phyloP scores from a whole-genome alignment of 371 early-diverging fungal genomes.

The Syncephalastrum monosporum region DNA sequence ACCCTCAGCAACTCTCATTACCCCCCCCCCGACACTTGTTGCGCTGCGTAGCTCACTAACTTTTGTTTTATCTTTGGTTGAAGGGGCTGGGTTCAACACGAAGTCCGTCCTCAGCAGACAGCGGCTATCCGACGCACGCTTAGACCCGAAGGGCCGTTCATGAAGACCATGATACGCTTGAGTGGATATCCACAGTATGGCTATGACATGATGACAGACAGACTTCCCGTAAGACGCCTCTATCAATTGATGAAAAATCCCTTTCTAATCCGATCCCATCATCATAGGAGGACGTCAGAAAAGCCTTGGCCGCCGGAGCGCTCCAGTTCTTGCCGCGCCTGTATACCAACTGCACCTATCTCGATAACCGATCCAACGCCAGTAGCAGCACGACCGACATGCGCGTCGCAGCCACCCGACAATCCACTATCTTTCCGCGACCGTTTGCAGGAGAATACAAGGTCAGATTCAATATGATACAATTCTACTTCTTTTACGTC shows the following conservation, averaged over 20 bases:
- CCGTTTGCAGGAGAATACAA: conserved; percentile 19
- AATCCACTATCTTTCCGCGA: conserved; percentile 27
- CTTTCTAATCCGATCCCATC: background rate
- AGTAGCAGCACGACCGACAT: conserved; percentile 14
- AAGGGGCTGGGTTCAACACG: conserved; percentile 42
- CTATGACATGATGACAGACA: conserved; percentile 27
- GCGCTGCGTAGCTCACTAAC: background rate
- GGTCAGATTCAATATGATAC: conserved; percentile 33
- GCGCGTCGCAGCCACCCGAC: conserved; percentile 29
- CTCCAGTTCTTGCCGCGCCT: conserved; percentile 31
- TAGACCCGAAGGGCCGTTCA: conserved; percentile 23
- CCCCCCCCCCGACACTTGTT: too few species aligned
- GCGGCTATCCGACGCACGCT: conserved; percentile 21
- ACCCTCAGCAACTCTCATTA: background rate
- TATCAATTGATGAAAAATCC: background rate
- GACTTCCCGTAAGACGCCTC: conserved; percentile 25
- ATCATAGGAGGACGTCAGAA: conserved; percentile 29
- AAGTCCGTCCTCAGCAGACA: conserved; percentile 19
- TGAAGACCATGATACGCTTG: conserved; percentile 22
- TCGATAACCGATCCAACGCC: conserved; percentile 6
- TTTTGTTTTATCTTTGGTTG: background rate
- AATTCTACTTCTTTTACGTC: conserved; percentile 37
- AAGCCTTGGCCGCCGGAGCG: conserved; percentile 29
- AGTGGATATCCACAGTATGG: conserved; percentile 24
- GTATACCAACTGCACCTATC: conserved; percentile 20